Base-by-base conservation (phyloP, 2,329 filamentous ascomycete genomes). In the Nemania sp. region DNA sequence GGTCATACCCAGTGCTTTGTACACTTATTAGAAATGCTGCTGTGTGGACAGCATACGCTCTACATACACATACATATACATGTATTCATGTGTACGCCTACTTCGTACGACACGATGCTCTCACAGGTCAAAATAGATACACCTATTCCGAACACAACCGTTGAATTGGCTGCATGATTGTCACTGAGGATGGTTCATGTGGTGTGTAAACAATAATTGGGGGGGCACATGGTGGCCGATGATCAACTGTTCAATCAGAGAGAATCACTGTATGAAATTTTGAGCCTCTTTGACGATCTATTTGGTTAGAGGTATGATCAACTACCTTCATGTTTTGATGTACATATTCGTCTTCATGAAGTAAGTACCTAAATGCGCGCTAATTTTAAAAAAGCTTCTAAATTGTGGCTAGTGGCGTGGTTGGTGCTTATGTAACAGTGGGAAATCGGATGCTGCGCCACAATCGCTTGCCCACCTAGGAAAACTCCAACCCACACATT, bases 401-500 rank as follows among this genome's bases (percentile, higher is more conserved):
- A n/a, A 18, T 3, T 60, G 57, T 65, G 63, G 60, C 60, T 63
- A 34, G 43, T 40, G 47, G 2, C 15, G 60, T 64, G 56, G 60
- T 54, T 64, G 48, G 52, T 56, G 54, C 47, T 37, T 39, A 20
- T 25, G 55, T 49, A 35, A 35, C 54, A 48, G 55, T n/a, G n/a
- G 47, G 47, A 57, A 64, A 57, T 34, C 42, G 40, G 10, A 11
- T 5, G 35, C 43, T 65, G 54, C 56, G 60, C 58, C 63, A 63
- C 63, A 67, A 65, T 66, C 65, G 62, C 65, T 64, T 59, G 51
- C 68, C 67, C 64, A 66, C 65, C 62, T 50, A 17, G 62, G 59
- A 43, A 57, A 68, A 63, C 66, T 62, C 65, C 25, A 29, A 65
- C 70, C 67, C 70, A 71, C 64, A 65, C 68, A 70, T 67, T 64